Conservation (phyloP, 371 early-diverging fungal species). For the Mucor circinelloides region DNA sequence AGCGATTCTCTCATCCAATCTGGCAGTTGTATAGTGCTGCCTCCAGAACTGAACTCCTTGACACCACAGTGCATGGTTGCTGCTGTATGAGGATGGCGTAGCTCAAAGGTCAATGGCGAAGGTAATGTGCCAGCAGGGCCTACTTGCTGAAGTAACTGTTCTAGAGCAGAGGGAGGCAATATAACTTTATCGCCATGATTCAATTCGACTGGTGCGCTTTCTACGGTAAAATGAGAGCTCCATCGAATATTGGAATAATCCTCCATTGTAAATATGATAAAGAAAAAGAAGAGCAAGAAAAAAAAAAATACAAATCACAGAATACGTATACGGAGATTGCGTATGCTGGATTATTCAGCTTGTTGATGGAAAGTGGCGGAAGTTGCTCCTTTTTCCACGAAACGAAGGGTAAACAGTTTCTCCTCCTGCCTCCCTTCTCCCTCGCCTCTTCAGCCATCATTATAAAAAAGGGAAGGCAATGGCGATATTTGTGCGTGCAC, state of each 20-base stretch:
- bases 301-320: neutral
- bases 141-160: slow-evolving; percentile 45
- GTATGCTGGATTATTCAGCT: neutral
- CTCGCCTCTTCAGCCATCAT: neutral
- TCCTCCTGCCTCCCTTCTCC: neutral
- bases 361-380: neutral
- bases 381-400: neutral
- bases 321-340: neutral
- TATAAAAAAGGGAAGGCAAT: neutral
- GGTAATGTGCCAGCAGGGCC: slow-evolving; percentile 39
- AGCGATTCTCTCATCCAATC: slow-evolving; percentile 58
- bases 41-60: slow-evolving; percentile 72
- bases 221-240: slow-evolving; percentile 26
- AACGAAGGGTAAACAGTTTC: neutral
- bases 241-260: slow-evolving; percentile 13
- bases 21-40: slow-evolving; percentile 56
- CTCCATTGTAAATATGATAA: neutral
- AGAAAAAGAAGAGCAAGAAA: neutral
- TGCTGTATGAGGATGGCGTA: slow-evolving; percentile 53
- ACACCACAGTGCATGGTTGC: slow-evolving; percentile 70
- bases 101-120: slow-evolving; percentile 72
- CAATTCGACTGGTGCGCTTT: slow-evolving; percentile 26
- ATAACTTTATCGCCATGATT: slow-evolving; percentile 67
- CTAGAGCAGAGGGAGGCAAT: slow-evolving; percentile 61
- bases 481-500: too few species aligned